A percentile compares a stretch with the other conserved stretches of the same genome.
These are phyloP conservation scores for Tulasnella sp. DNA, from an alignment of 768 basidiomycete genomes.

Conservation along the genomic window DNA sequence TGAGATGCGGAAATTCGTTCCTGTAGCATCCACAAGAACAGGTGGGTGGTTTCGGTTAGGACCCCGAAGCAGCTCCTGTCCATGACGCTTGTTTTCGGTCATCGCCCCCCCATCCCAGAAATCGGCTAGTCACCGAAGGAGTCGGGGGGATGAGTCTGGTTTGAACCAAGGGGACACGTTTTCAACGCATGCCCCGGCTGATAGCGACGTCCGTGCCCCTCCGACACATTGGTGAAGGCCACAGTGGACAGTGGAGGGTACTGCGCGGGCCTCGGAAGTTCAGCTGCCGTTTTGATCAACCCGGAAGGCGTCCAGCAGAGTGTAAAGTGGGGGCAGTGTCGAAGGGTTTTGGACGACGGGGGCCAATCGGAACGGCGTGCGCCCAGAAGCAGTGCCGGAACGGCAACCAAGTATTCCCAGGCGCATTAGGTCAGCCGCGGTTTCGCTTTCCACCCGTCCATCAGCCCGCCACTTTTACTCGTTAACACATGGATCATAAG, in stretches of 20 bases:
- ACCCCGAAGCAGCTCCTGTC: neutral
- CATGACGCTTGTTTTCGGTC: neutral
- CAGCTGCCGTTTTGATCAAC: neutral
- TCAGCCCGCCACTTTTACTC: neutral
- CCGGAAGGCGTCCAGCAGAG: neutral
- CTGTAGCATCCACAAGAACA: neutral
- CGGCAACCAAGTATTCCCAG: conserved; percentile 2
- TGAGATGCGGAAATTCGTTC: neutral
- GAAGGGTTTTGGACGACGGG: neutral
- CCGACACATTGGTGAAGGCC: neutral
- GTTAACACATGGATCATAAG: too few species aligned
- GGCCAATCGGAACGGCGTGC: neutral
- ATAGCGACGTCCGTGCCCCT: neutral
- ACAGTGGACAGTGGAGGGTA: neutral
- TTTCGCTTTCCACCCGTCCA: neutral
- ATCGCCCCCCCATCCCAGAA: neutral
- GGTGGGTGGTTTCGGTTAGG: neutral
- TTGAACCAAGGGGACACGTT: neutral
- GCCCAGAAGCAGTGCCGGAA: neutral
- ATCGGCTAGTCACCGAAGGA: neutral
- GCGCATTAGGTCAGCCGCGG: neutral
- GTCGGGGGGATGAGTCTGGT: neutral
- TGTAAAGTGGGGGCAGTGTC: neutral
- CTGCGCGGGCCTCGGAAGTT: neutral
- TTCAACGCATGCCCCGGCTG: neutral